These are phyloP conservation scores for Pseudocercospora macadamiae DNA, from an alignment of 2,329 filamentous ascomycete species.

Conservation along the genomic window DNA sequence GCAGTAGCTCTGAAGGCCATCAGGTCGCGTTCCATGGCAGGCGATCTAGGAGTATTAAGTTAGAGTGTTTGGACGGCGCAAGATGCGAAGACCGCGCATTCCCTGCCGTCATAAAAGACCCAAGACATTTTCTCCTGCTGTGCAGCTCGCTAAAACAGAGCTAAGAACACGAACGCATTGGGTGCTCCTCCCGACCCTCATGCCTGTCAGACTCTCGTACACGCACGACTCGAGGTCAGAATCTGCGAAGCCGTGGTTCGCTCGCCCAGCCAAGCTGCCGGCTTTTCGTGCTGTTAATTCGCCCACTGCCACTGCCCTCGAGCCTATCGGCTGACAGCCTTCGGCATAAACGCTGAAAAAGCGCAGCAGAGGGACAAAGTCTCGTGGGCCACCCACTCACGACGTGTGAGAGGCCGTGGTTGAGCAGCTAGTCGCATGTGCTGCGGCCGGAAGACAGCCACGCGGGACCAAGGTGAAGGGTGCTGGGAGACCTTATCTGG, in stretches of 20 bases:
- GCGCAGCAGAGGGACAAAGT: neutral
- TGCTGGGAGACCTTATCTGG: neutral
- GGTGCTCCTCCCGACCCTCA: neutral
- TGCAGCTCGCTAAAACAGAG: conserved; percentile 12
- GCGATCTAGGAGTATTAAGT: conserved; percentile 25
- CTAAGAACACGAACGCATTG: conserved; percentile 16
- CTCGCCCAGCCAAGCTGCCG: conserved; percentile 7
- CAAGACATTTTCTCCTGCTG: conserved; percentile 5
- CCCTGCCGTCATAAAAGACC: conserved; percentile 19
- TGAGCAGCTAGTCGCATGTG: conserved; percentile 8
- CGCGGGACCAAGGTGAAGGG: conserved; percentile 1
- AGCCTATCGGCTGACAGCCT: conserved; percentile 1
- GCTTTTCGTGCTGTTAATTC: neutral
- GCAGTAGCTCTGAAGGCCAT: conserved; percentile 27
- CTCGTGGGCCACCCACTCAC: neutral
- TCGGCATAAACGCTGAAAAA: neutral
- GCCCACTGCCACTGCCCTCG: neutral
- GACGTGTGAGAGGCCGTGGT: neutral
- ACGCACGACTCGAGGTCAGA: neutral
- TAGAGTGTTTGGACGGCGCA: conserved; percentile 23
- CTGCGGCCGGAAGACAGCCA: conserved; percentile 6
- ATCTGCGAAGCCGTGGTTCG: neutral
- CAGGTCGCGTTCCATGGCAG: conserved; percentile 24
- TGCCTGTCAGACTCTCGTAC: conserved; percentile 8
- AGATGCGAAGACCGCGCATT: conserved; percentile 16